phyloP scores from a whole-genome alignment of 345 rosid species.

The Xanthoceras sorbifolium region DNA sequence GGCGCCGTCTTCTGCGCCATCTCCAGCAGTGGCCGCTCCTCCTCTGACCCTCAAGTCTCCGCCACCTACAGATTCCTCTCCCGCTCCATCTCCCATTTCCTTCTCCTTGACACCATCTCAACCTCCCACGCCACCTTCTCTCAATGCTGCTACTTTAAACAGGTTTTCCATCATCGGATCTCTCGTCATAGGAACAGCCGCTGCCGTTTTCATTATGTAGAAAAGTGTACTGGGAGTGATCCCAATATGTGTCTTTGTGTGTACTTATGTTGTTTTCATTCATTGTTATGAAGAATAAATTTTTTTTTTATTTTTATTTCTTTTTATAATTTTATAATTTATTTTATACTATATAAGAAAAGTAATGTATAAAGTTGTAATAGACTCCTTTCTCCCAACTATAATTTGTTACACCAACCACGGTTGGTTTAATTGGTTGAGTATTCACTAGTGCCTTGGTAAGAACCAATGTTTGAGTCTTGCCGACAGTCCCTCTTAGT shows the following conservation, averaged over 20 bases:
- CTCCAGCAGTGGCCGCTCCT: neutral
- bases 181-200: constrained; percentile 9
- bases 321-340: no score
- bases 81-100: constrained; percentile 17
- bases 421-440: no score
- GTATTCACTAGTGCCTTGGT: no score
- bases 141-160: constrained; percentile 12
- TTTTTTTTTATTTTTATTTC: no score
- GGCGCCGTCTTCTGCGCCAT: neutral
- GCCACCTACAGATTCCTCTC: constrained; percentile 21
- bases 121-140: constrained; percentile 21
- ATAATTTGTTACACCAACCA: no score
- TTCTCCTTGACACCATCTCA: constrained; percentile 20
- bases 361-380: no score
- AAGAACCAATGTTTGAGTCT: no score
- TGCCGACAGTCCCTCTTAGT: no score
- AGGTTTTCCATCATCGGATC: constrained; percentile 8
- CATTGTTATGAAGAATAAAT: no score
- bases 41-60: constrained; percentile 6
- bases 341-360: no score
- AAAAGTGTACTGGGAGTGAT: no score
- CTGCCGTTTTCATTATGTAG: constrained; percentile 30
- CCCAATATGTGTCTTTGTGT: neutral
- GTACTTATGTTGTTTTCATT: neutral
- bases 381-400: no score